These are phyloP conservation scores for Penicillium capsulatum DNA, from an alignment of 2,329 filamentous ascomycete genomes.

Conservation along the genomic window DNA sequence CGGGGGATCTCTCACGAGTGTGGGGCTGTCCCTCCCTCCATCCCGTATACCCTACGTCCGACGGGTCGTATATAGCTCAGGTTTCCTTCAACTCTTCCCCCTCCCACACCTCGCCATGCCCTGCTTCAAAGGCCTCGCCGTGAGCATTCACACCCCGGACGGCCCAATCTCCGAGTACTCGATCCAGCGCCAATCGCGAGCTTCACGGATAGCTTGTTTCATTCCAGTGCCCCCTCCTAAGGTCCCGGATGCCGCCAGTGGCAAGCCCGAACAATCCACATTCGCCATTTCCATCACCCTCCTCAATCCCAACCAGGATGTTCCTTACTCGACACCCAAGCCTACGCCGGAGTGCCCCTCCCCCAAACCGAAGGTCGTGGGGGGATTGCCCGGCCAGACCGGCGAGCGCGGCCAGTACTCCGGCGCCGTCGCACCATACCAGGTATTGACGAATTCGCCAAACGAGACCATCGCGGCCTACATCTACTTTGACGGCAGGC, in stretches of 20 bases:
- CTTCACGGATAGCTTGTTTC: constrained; percentile 91
- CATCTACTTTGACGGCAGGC: constrained; percentile 95
- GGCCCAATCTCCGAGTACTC: constrained; percentile 86
- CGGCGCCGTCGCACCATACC: constrained; percentile 72
- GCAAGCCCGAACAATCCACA: constrained; percentile 84
- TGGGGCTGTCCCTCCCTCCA: constrained; percentile 13
- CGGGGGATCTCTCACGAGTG: constrained; percentile 6
- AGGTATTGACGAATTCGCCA: constrained; percentile 83
- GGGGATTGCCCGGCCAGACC: constrained; percentile 58
- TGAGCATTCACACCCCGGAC: constrained; percentile 83
- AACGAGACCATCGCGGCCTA: constrained; percentile 98
- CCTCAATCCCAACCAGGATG: constrained; percentile 78
- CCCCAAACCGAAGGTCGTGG: constrained; percentile 77
- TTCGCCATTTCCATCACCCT: constrained; percentile 98
- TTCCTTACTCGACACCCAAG: constrained; percentile 90
- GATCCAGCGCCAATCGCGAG: constrained; percentile 86
- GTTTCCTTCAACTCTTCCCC: constrained; percentile 1
- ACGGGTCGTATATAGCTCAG: not conserved
- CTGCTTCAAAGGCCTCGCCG: constrained; percentile 98
- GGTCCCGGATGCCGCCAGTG: constrained; percentile 62
- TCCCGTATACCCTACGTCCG: constrained; percentile 1
- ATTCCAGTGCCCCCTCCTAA: constrained; percentile 91
- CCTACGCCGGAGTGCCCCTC: constrained; percentile 69
- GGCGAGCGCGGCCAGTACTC: constrained; percentile 51
- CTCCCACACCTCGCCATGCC: constrained; percentile 56